Evolutionary conservation across 1,284 basidiomycete species (phyloP), one percentile per base, ranked within the genome.

Genomic region (Boletellus deceptivus): DNA sequence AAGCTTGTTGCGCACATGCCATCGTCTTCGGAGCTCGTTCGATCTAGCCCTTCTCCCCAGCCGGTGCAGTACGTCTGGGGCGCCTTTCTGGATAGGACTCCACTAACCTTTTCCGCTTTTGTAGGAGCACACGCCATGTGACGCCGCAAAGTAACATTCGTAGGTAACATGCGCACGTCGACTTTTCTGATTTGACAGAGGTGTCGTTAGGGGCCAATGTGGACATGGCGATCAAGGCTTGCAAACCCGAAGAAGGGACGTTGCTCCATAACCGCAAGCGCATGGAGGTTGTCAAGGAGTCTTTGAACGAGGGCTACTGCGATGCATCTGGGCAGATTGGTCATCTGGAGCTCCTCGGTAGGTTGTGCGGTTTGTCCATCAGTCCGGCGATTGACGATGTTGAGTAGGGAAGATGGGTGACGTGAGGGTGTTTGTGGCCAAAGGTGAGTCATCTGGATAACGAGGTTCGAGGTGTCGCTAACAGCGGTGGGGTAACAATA

Each of bases 281-380:
- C 31, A 88, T 91, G 79, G 79, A 80, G 55, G 75, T 79, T 44
- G 83, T 94, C 17, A 85, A 83, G 56, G 92, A 95, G 64, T 80
- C 82, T 2, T 59, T 86, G 29, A 78, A 91, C 57, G 85, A 89
- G 54, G 83, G 87, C 3, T 94, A 93, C 64, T 94, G 92, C 57
- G 92, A 94, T 68, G 72, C 85, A 8, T 84, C 83, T 45, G 91
- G 89, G 2, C 76, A 80, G 44, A 73, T 74, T 13, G 83, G 82
- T 2, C 79, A 91, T 65, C 69, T 93, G 44, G 74, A 73, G 25
- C 67, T 78, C 27, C 71, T 86, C 18, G 87, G 89, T 84, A 59
- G 50, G 67, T 53, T 20, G 34, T 18, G 7, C 22, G 6, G n/a
- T 31, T n/a, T 10, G 25, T 4, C 29, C 25, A 4, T 13, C 14